Conservation (phyloP, 208 protist genomes). For the Crithidia bombi region DNA sequence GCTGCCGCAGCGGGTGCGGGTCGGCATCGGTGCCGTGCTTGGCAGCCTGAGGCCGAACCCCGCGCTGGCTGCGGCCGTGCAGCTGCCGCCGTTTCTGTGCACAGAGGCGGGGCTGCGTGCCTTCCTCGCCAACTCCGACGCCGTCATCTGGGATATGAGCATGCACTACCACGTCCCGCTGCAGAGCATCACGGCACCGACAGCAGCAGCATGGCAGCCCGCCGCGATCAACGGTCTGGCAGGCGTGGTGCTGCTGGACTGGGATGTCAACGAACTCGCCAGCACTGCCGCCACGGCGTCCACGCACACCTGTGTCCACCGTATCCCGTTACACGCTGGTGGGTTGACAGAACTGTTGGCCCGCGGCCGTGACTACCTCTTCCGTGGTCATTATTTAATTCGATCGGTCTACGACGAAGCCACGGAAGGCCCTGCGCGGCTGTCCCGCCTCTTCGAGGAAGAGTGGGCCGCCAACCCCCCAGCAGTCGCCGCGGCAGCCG, state of each 20-base stretch:
- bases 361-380: slow-evolving; percentile 32
- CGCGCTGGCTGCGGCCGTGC: slow-evolving; percentile 20
- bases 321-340: slow-evolving; percentile 21
- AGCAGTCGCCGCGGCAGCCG: neutral
- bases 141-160: slow-evolving; percentile 61
- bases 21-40: slow-evolving; percentile 66
- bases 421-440: slow-evolving; percentile 13
- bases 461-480: slow-evolving; percentile 10
- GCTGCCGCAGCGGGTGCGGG: slow-evolving; percentile 46
- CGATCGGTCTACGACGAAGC: slow-evolving; percentile 49
- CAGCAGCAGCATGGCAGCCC: slow-evolving; percentile 37
- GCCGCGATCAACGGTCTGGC: slow-evolving; percentile 40
- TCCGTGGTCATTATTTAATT: slow-evolving; percentile 54
- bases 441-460: neutral
- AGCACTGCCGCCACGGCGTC: neutral
- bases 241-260: slow-evolving; percentile 71
- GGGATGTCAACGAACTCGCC: slow-evolving; percentile 36
- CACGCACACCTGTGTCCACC: slow-evolving; percentile 8
- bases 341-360: slow-evolving; percentile 25
- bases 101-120: slow-evolving; percentile 20
- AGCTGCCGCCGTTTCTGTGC: slow-evolving; percentile 24
- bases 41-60: slow-evolving; percentile 74
- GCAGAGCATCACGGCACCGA: slow-evolving; percentile 31
- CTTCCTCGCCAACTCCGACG: slow-evolving; percentile 58
- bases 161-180: slow-evolving; percentile 43